Conservation (phyloP, 75 land plant genomes). For the Selaginella tamariscina region DNA sequence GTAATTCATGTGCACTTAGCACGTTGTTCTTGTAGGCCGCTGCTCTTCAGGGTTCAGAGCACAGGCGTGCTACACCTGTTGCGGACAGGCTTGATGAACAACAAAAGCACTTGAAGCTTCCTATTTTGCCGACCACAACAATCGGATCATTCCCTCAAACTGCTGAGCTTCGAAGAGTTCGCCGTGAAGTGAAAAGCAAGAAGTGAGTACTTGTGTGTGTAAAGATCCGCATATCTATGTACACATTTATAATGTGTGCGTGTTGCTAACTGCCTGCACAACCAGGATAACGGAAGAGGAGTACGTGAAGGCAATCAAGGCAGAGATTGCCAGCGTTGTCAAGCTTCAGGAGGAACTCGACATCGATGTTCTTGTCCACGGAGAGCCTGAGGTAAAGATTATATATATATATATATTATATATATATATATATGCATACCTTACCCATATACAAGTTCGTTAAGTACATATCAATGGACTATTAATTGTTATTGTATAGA, state of each 20-base stretch:
- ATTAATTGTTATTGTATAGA: conserved; percentile 22
- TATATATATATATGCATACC: too few species aligned
- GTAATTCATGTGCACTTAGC: not conserved
- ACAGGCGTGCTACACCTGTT: conserved; percentile 56
- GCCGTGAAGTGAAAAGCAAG: conserved; percentile 70
- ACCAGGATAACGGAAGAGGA: conserved; percentile 68
- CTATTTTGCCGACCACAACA: conserved; percentile 72
- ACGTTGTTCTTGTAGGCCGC: conserved; percentile 38
- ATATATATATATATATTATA: too few species aligned
- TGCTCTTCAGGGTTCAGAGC: conserved; percentile 54
- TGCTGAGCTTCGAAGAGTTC: conserved; percentile 53
- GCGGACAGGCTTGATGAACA: conserved; percentile 57
- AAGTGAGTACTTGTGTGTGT: conserved; percentile 35
- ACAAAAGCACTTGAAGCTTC: conserved; percentile 69
- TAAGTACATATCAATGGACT: too few species aligned
- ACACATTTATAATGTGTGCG: too few species aligned
- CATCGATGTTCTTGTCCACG: conserved; percentile 83
- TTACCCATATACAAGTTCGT: too few species aligned
- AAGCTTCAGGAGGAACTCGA: conserved; percentile 80
- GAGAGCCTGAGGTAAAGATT: conserved; percentile 73
- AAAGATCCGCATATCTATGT: not conserved
- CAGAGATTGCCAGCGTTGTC: conserved; percentile 59
- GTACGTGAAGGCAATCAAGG: conserved; percentile 51
- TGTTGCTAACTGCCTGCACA: not conserved
- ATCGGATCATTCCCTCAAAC: conserved; percentile 92